A percentile compares a stretch with the other conserved stretches of the same genome.
phyloP scores from a whole-genome alignment of 495 filamentous ascomycete genomes.

The Lophiostoma macrostomum region DNA sequence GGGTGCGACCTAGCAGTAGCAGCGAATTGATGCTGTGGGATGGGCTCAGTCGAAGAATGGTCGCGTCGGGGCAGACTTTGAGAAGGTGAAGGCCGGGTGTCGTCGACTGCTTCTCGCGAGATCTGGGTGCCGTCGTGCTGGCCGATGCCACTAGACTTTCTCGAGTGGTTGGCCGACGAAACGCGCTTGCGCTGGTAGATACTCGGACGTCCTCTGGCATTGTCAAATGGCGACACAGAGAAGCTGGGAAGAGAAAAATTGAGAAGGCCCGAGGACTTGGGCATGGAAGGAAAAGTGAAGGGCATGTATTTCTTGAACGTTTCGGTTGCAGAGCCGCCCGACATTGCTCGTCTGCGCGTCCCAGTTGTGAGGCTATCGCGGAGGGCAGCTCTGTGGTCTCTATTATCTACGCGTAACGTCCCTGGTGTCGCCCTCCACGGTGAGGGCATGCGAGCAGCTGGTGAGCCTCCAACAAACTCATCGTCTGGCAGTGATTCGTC shows the following conservation, averaged over 20 bases:
- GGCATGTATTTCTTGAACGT: conserved; percentile 28
- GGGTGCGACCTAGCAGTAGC: not conserved
- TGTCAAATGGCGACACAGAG: conserved; percentile 24
- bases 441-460: conserved; percentile 40
- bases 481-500: not conserved
- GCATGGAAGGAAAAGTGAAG: conserved; percentile 32
- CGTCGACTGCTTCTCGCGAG: not conserved
- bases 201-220: not conserved
- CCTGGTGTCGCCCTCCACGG: conserved; percentile 54
- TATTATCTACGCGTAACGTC: conserved; percentile 21
- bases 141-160: not conserved
- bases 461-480: not conserved
- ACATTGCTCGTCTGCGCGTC: conserved; percentile 27
- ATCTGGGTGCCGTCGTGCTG: conserved; percentile 13
- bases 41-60: conserved; percentile 1
- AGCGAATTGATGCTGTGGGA: conserved; percentile 1
- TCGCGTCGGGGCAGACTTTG: not conserved
- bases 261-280: conserved; percentile 20
- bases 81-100: not conserved
- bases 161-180: not conserved
- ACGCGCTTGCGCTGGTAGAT: not conserved
- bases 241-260: conserved; percentile 31
- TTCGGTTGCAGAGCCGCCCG: conserved; percentile 22
- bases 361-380: conserved; percentile 35
- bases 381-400: conserved; percentile 22